Evolutionary conservation across 1,139 yeast species (phyloP).

Genomic region (Candida freyschussii): DNA sequence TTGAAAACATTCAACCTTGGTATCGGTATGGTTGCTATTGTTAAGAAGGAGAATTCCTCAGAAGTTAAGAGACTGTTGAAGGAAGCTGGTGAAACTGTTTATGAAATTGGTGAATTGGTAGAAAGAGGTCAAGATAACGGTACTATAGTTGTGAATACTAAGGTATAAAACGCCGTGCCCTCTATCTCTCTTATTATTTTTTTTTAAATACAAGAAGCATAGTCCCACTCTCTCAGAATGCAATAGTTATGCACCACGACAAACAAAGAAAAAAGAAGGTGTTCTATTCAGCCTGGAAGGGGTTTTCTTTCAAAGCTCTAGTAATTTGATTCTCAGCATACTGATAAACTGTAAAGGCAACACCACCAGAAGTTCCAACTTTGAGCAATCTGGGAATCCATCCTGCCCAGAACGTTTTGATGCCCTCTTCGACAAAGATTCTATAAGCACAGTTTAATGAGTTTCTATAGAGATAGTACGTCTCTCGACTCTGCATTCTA

Average conservation of each 20-base stretch:
- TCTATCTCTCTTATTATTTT: background rate
- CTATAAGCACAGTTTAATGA: slow-evolving; percentile 69
- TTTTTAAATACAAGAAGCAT: slow-evolving; percentile 1
- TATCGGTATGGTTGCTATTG: slow-evolving; percentile 93
- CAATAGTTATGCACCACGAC: background rate
- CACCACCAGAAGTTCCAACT: slow-evolving; percentile 74
- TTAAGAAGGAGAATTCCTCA: slow-evolving; percentile 56
- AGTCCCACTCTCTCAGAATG: slow-evolving; percentile 1
- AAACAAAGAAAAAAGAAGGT: background rate
- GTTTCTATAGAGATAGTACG: slow-evolving; percentile 57
- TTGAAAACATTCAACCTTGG: slow-evolving; percentile 94
- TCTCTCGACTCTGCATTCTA: slow-evolving; percentile 74
- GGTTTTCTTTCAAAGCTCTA: slow-evolving; percentile 45
- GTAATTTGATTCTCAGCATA: slow-evolving; percentile 49
- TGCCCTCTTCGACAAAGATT: slow-evolving; percentile 66
- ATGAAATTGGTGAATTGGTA: slow-evolving; percentile 70
- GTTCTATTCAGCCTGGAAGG: slow-evolving; percentile 37
- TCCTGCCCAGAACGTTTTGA: slow-evolving; percentile 67
- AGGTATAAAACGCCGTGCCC: too few species aligned
- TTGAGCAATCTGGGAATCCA: slow-evolving; percentile 74
- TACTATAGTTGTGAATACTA: slow-evolving; percentile 59
- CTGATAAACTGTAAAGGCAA: slow-evolving; percentile 67
- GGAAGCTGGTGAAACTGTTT: slow-evolving; percentile 70
- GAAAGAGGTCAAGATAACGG: slow-evolving; percentile 43
- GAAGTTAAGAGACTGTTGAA: slow-evolving; percentile 50